Evolutionary conservation across 2,329 filamentous ascomycete species (phyloP).

Genomic region (Biscogniauxia mediterranea): DNA sequence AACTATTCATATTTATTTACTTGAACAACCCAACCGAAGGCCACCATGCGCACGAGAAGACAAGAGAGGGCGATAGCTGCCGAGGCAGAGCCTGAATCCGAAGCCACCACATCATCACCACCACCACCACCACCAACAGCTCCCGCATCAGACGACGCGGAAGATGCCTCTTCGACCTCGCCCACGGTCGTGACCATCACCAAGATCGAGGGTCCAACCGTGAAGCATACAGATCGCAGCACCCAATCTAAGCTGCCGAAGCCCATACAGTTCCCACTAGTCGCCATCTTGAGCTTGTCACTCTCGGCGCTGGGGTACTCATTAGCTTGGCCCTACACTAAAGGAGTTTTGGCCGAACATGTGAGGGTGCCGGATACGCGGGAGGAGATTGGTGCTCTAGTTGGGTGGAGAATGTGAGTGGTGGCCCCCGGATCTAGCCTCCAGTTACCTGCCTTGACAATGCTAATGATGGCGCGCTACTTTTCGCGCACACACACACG

Average conservation of each 20-base stretch:
- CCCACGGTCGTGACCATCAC: slow-evolving; percentile 24
- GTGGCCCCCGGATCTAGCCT: slow-evolving; percentile 2
- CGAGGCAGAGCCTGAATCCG: background rate
- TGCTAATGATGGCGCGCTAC: slow-evolving; percentile 38
- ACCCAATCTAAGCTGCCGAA: slow-evolving; percentile 40
- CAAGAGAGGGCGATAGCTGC: background rate
- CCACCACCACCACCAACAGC: background rate
- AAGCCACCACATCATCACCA: background rate
- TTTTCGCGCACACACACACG: slow-evolving; percentile 38
- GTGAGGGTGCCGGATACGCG: slow-evolving; percentile 63
- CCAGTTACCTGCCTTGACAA: background rate
- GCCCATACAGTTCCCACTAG: slow-evolving; percentile 50
- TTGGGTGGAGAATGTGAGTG: slow-evolving; percentile 56
- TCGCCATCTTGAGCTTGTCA: slow-evolving; percentile 54
- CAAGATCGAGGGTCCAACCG: slow-evolving; percentile 26
- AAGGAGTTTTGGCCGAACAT: slow-evolving; percentile 65
- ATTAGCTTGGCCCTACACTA: slow-evolving; percentile 56
- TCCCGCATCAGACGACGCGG: background rate
- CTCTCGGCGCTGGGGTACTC: slow-evolving; percentile 66
- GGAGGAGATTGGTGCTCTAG: slow-evolving; percentile 56
- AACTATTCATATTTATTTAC: too few species aligned
- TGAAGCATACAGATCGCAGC: slow-evolving; percentile 7
- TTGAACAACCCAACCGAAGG: background rate
- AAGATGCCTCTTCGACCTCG: slow-evolving; percentile 8
- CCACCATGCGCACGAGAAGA: slow-evolving; percentile 12